phyloP scores from a whole-genome alignment of 192 early-diverging fungal genomes.

The Backusella australiensis region DNA sequence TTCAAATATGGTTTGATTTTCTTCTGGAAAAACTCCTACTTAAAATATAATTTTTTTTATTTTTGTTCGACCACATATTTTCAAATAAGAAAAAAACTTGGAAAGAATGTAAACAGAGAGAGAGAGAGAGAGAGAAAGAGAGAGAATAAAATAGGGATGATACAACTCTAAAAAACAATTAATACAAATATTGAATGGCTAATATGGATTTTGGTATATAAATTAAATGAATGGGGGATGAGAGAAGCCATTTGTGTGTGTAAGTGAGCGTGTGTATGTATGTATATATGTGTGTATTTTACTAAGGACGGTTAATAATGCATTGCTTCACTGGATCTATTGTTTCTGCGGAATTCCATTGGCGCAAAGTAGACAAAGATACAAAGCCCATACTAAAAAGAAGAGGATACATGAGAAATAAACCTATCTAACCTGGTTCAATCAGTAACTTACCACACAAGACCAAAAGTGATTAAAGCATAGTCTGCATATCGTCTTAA shows the following conservation, averaged over 20 bases:
- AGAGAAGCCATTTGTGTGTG: not conserved
- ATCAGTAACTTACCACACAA: constrained; percentile 31
- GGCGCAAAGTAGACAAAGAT: not conserved
- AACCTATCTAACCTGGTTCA: not conserved
- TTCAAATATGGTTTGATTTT: too few relatives aligned
- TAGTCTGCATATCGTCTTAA: constrained; percentile 43
- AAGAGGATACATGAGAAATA: not conserved
- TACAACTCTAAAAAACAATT: constrained; percentile 5
- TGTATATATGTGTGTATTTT: not conserved
- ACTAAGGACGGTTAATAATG: constrained; percentile 3
- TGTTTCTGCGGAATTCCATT: constrained; percentile 20
- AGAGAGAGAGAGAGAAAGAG: not conserved
- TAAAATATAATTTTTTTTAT: not conserved
- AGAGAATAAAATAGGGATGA: not conserved
- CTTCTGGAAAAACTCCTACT: too few relatives aligned
- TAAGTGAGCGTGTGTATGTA: not conserved
- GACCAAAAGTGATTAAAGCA: constrained; percentile 60
- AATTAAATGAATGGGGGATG: not conserved
- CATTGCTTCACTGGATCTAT: constrained; percentile 18
- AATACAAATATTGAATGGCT: not conserved
- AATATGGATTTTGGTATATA: not conserved
- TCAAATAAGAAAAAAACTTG: not conserved
- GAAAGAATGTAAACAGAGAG: not conserved
- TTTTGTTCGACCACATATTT: not conserved
- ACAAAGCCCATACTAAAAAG: constrained; percentile 15